Evolutionary conservation across 768 basidiomycete species (phyloP), one percentile per base, ranked within the genome.

Genomic region (Fistulinella prunicolor): DNA sequence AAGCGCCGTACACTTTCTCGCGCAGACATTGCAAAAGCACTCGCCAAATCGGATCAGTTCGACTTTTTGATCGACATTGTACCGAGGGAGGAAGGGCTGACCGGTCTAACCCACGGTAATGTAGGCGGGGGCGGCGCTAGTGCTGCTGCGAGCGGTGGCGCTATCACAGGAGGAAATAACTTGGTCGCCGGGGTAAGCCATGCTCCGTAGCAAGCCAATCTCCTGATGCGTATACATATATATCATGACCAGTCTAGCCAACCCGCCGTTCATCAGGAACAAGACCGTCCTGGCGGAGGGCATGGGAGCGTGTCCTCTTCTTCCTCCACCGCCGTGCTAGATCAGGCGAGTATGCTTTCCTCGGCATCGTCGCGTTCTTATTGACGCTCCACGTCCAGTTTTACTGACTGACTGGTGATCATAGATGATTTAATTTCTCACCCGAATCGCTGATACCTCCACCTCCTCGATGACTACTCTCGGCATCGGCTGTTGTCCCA

Each of bases 31-130:
- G 88, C 93, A 6, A 89, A 92, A 60, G 95, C 94, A 0, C 77
- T 96, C 50, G 81, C 82, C 59, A 92, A 93, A 67, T 89, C 87
- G 4, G 95, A 97, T 71, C 93, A 94, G 66, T 97, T 97, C 60
- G 95, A 97, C 71, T 98, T 98, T 62, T 74, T 98, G 49, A 95
- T 97, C 64, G 95, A 97, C 67, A 92, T 96, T 49, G 86, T 95
- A 1, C 94, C 94, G 0, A 74, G 94, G 36, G 94, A 95, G 50
- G 89, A 91, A 49, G 66, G 65, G 0, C 21, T 66, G 21, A 54
- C 55, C 0, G 65, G 58, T 3, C 55, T 66, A 3, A 49, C 38
- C 21, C 65, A 63, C 10, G 39, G 53, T 13, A 1, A 41, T 1
- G 14, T 39, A 0, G 22, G 40, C 16, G 26, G 36, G 6, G 49